These are phyloP conservation scores for Symbiodinium pilosum DNA, from an alignment of 73 alveolate species.

Conservation along the genomic window DNA sequence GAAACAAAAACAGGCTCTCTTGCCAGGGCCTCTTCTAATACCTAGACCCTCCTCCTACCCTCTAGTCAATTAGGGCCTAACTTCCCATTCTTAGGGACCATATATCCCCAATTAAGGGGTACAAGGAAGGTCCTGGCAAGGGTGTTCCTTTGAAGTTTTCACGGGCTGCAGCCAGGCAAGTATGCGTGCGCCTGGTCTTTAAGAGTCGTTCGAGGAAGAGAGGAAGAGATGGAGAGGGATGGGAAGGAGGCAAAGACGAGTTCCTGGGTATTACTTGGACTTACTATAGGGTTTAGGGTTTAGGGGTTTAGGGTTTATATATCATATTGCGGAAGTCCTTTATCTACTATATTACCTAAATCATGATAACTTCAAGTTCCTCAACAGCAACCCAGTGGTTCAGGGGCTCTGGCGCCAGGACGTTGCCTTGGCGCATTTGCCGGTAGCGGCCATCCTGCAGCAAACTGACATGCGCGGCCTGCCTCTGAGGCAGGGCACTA, in stretches of 20 bases:
- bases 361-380: too few relatives aligned
- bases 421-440: constrained; percentile 30
- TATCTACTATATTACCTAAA: too few relatives aligned
- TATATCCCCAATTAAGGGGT: too few relatives aligned
- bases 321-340: neutral
- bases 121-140: neutral
- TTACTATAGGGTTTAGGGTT: neutral
- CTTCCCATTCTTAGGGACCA: too few relatives aligned
- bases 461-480: too few relatives aligned
- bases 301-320: neutral
- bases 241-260: neutral
- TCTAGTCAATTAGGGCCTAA: too few relatives aligned
- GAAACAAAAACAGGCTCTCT: too few relatives aligned
- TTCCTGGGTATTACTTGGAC: too few relatives aligned
- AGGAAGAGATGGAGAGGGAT: neutral
- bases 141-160: neutral
- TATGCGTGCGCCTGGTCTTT: neutral
- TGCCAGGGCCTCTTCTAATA: too few relatives aligned
- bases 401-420: neutral
- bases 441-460: constrained; percentile 25
- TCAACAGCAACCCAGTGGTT: neutral
- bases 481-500: too few relatives aligned
- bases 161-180: neutral
- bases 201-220: neutral
- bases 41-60: too few relatives aligned